phyloP scores from a whole-genome alignment of 2,329 filamentous ascomycete species.

The Xylariales sp. region DNA sequence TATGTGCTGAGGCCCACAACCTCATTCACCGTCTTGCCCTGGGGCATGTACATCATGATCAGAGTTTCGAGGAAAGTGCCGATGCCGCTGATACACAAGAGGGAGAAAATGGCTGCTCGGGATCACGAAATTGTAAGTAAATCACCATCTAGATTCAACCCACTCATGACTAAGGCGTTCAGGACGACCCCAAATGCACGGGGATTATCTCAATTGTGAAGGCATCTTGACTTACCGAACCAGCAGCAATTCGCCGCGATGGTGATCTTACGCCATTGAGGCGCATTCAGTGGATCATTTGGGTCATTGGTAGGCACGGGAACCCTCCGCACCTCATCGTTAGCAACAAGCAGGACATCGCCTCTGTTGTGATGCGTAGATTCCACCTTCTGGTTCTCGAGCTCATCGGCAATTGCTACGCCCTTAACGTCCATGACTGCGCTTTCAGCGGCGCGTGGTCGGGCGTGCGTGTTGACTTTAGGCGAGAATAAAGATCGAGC shows the following conservation, averaged over 20 bases:
- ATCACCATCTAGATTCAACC: too few species aligned
- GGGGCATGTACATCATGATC: constrained; percentile 6
- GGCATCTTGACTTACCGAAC: constrained; percentile 14
- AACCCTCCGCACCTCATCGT: constrained; percentile 12
- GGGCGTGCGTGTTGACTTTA: too few species aligned
- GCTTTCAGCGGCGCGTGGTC: too few species aligned
- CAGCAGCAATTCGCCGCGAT: constrained; percentile 21
- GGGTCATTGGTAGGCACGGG: constrained; percentile 14
- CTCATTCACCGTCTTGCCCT: constrained; percentile 3
- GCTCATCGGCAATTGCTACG: too few species aligned
- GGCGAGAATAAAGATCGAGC: too few species aligned
- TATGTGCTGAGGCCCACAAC: constrained; percentile 4
- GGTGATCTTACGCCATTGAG: constrained; percentile 16
- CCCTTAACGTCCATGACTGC: too few species aligned
- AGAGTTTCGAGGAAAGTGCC: constrained; percentile 10
- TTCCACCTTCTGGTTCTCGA: too few species aligned
- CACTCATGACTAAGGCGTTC: too few species aligned
- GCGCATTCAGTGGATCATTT: constrained; percentile 22
- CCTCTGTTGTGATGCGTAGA: constrained; percentile 6
- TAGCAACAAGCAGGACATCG: constrained; percentile 6
- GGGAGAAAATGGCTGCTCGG: constrained; percentile 6
- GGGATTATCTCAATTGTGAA: too few species aligned
- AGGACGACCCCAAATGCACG: too few species aligned
- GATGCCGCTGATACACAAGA: constrained; percentile 8
- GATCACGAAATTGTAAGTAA: background rate